Evolutionary conservation across 148 eudicot genomes (phyloP).

Genomic region (Fagopyrum homotropicum): DNA sequence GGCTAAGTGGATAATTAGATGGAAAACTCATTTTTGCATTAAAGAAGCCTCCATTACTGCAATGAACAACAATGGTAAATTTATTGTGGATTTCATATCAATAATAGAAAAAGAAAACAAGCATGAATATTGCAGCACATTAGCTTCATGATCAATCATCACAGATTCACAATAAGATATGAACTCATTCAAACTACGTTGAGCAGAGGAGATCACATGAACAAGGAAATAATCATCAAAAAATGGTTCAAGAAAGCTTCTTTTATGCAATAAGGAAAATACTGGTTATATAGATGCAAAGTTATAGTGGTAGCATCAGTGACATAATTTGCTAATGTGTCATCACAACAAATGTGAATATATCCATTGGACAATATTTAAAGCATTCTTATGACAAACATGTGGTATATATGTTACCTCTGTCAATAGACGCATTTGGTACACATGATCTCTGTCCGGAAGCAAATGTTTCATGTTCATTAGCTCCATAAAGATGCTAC

Average conservation of each 20-base stretch:
- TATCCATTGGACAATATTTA: background rate
- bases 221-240: background rate
- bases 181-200: background rate
- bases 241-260: background rate
- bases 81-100: background rate
- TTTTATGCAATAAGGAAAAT: too few species aligned
- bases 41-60: conserved; percentile 71
- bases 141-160: background rate
- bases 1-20: conserved; percentile 59
- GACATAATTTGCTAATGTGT: too few species aligned
- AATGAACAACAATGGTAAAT: conserved; percentile 9
- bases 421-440: conserved; percentile 74
- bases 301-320: too few species aligned
- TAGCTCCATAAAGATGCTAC: conserved; percentile 91
- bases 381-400: too few species aligned
- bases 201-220: background rate
- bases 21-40: conserved; percentile 75
- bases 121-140: conserved; percentile 7
- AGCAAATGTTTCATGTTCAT: conserved; percentile 77
- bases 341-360: too few species aligned
- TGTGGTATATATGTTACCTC: conserved; percentile 37
- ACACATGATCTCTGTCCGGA: conserved; percentile 72
- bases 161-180: background rate
- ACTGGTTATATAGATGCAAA: too few species aligned
- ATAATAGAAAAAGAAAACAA: background rate